Conservation (phyloP, 176 grass and related monocot genomes). For the Musa troglodytarum region DNA sequence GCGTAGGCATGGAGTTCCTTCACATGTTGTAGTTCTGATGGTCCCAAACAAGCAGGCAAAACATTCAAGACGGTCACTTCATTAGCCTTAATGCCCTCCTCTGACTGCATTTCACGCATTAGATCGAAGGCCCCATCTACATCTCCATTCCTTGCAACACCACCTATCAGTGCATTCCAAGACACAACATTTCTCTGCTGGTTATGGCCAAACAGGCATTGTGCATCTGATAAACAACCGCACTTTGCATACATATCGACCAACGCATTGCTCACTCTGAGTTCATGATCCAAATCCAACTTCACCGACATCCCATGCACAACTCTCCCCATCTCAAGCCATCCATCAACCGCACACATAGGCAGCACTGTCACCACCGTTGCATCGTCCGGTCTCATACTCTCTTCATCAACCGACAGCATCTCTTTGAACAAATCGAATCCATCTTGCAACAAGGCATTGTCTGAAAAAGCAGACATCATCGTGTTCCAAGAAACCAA, state of each 20-base stretch:
- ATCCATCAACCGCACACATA: constrained; percentile 31
- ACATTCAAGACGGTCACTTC: constrained; percentile 50
- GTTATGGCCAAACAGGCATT: constrained; percentile 12
- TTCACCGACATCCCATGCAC: constrained; percentile 42
- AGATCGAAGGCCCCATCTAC: constrained; percentile 23
- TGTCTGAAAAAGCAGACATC: constrained; percentile 37
- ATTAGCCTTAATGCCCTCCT: constrained; percentile 22
- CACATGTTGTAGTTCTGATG: constrained; percentile 25
- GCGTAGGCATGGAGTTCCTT: constrained; percentile 47
- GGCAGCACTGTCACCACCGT: constrained; percentile 50
- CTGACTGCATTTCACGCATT: constrained; percentile 35
- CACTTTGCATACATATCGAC: constrained; percentile 58
- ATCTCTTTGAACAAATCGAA: constrained; percentile 36
- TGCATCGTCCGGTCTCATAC: constrained; percentile 35
- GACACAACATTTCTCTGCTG: constrained; percentile 34
- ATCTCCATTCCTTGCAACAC: constrained; percentile 35
- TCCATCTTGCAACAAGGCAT: constrained; percentile 19
- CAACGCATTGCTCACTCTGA: constrained; percentile 41
- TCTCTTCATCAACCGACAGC: constrained; percentile 1
- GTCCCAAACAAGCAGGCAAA: constrained; percentile 28
- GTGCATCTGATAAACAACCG: constrained; percentile 29
- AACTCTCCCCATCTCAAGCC: constrained; percentile 24
- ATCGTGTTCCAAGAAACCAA: constrained; percentile 70
- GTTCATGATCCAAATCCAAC: constrained; percentile 23
- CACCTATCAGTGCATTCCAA: constrained; percentile 53